Base-by-base conservation (phyloP, 805 yeast species). In the Isabelozyma rhagii region DNA sequence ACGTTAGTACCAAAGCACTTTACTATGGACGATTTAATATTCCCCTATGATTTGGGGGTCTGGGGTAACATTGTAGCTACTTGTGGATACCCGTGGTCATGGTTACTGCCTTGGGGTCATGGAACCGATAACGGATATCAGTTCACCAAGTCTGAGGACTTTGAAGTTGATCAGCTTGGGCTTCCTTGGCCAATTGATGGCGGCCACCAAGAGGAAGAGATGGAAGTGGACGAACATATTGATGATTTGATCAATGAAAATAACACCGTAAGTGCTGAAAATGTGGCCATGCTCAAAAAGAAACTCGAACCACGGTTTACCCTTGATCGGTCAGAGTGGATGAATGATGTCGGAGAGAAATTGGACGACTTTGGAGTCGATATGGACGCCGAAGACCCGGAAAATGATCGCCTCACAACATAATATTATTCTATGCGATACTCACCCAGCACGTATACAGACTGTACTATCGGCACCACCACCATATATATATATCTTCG, bases 131-230 rank as follows among this genome's bases (percentile, higher is more conserved):
- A 78, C 55, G 97, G 97, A 0, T 60, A 79, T 46, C 59, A 59
- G 1, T 91, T 83, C 53, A 67, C 66, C 6, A 83, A 78, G 43
- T 56, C 61, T 51, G 81, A 81, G 54, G 89, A 84, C 42, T 66
- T 72, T 34, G 62, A 77, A 14, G 77, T 72, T 45, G 87, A 85
- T 57, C 79, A 87, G 51, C 67, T 85, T 47, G 79, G 81, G 1
- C 69, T 86, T 39, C 94, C 97, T 2, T 93, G 97, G 96, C 99
- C 99, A 1, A 96, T 97, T 1, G 96, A 90, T 68, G 91, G 89
- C 5, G 84, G 84, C 0, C 73, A 77, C 56, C 75, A 70, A 46
- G 76, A 66, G 39, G 38, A 11, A 11, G 52, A 58, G 1, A 61
- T 61, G n/a, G 63, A 53, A 2, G 48, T 53, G 9, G 54, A 47